A percentile compares a stretch with the other conserved stretches of the same genome.
Evolutionary conservation across 768 basidiomycete genomes (phyloP).

Genomic region (Kwoniella dendrophila): DNA sequence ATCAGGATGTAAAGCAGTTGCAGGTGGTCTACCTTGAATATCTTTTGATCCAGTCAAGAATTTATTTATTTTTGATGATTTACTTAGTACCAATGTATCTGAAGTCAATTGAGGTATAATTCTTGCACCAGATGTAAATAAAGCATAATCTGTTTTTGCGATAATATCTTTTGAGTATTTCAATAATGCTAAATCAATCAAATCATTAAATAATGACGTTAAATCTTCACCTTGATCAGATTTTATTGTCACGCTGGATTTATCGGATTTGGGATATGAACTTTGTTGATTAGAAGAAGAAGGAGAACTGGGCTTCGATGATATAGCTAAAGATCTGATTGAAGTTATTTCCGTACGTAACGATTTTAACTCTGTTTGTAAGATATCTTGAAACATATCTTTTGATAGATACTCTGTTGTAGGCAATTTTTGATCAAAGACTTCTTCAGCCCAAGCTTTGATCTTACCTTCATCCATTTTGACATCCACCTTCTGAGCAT

Average conservation of each 20-base stretch:
- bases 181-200: constrained; percentile 76
- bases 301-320: neutral
- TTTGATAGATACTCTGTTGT: constrained; percentile 52
- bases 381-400: constrained; percentile 52
- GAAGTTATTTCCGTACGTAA: constrained; percentile 26
- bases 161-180: constrained; percentile 75
- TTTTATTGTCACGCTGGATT: constrained; percentile 30
- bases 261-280: neutral
- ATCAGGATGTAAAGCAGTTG: constrained; percentile 85
- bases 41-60: constrained; percentile 58
- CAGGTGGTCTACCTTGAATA: constrained; percentile 73
- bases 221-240: constrained; percentile 66
- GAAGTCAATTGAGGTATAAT: constrained; percentile 82
- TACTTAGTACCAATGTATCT: constrained; percentile 68
- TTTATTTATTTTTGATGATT: constrained; percentile 58
- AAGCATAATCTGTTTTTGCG: constrained; percentile 79
- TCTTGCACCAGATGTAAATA: constrained; percentile 77
- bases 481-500: constrained; percentile 17
- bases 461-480: constrained; percentile 53
- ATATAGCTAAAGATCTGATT: constrained; percentile 11
- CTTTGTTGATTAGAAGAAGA: constrained; percentile 1
- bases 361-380: constrained; percentile 53
- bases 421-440: constrained; percentile 41
- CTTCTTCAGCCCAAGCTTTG: constrained; percentile 48
- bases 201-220: constrained; percentile 68